Evolutionary conservation across 306 rosid genomes (phyloP), one percentile per base, ranked within the genome.

Genomic region (Medicago lupulina): DNA sequence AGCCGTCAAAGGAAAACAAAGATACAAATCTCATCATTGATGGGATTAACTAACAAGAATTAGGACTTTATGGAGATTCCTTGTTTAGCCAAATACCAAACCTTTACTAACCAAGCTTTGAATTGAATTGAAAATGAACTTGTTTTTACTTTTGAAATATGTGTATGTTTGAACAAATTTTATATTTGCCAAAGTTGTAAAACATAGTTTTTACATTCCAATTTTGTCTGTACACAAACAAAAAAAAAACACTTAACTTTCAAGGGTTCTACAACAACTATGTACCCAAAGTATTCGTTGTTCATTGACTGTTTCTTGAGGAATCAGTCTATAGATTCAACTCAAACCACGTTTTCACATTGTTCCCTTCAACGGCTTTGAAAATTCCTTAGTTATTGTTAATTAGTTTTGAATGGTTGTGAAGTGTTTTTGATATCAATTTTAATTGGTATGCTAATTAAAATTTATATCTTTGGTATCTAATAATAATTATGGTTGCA

Each of bases 21-120:
- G 41, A 54, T 74, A 47, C 55, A 40, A 50, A 71, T 76, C 81
- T 76, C 18, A 21, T 63, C 36, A 17, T 76, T 71, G 13, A 46
- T 43, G 68, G 63, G 43, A 34, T 62, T 70, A 61, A 72, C 65
- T 65, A 55, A 21, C 5, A 8, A 54, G 34, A 65, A 40, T 28
- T 65, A 12, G 6, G 28, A 79, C 14, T 17, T 63, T 13, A 47
- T n/a, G 23, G 47, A 4, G 62, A 46, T 41, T 44, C 67, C 49
- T 64, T 51, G 16, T 55, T 55, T 40, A 13, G n/a, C 19, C 61
- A 31, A 47, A 62, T 51, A 21, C 31, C 28, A 4, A 72, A 31
- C 12, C 66, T 78, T 46, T 16, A 38, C 46, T 5, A 13, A 34
- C 63, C 64, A 49, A 63, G 14, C 36, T 71, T 58, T 58, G 65